Evolutionary conservation across 2,329 filamentous ascomycete species (phyloP), one percentile per base, ranked within the genome.

Genomic region (Cercospora citrullina): DNA sequence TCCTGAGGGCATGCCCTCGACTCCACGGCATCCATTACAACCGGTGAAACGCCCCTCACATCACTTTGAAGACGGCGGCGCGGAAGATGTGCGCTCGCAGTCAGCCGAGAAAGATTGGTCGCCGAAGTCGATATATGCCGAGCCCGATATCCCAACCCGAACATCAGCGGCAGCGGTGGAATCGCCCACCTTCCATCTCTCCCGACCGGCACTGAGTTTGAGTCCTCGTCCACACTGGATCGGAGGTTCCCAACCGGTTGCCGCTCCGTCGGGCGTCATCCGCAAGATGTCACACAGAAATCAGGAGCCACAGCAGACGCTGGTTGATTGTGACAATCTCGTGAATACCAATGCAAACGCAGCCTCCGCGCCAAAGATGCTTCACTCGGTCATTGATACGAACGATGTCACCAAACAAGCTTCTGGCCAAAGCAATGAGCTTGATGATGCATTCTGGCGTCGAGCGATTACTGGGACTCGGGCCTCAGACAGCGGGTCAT

Each of bases 131-230:
- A 59, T 4, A 23, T 33, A n/a, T 36, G 5, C 68, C 68, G 21
- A 74, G 65, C 51, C 60, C 70, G 23, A 64, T 63, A n/a, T 74
- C 72, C 10, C 31, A 18, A 55, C 26, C 23, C 10, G 26, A 55
- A 26, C 48, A 55, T 55, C 23, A 26, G 30, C 72, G 36, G 58
- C 57, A 16, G 72, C 71, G 12, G 14, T 75, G 30, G 64, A 57
- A 55, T 75, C 73, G 14, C 69, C 67, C n/a, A 74, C 71, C 39
- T 51, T 36, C 33, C 72, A 71, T 39, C 30, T 58, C 33, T 68
- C 67, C 16, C 60, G 64, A 10, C 71, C 70, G 12, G 63, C 48
- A 30, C 48, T 16, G 10, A 55, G 48, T 16, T 55, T 55, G 21
- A 10, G 30, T n/a, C 10, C 23, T 16, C 26, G n/a, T 30, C 48